Base-by-base conservation (phyloP, 225 moss, liverwort and hornwort species). In the Lunularia cruciata region DNA sequence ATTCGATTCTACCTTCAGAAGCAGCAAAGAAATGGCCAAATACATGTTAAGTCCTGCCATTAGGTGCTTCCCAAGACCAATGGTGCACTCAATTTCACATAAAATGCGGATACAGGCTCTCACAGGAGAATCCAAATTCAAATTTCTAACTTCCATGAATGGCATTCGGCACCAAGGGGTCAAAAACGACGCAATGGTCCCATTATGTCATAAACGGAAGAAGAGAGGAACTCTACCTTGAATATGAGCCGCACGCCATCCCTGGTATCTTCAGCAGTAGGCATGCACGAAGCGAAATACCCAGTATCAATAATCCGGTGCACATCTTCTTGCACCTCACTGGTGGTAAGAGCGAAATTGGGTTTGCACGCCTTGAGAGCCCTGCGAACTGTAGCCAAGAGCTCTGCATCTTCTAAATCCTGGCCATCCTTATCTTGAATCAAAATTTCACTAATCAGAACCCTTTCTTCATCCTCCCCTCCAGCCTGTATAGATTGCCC, bases 261-360 rank as follows among this genome's bases (percentile, higher is more conserved):
- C 48, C 98, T 87, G 25, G 98, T 98, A 66, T 98, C 98, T 76
- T 98, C 98, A 8, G 98, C 98, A 37, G 89, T 91, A 20, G 98
- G 98, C 93, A 98, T 88, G 67, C 98, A 98, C 1, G 93, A 98
- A 57, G 98, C 87, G 23, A 98, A 98, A 54, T 71, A 89, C 0
- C 98, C 98, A 9, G 98, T 98, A 32, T 98, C 88, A 47, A 98
- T 98, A 51, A 98, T 98, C 3, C 93, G 86, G 77, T 98, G 98
- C 23, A 98, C 98, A 72, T 98, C 98, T 60, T 93, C 91, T 76
- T 98, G 98, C 40, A 98, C 98, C 79, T 98, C 98, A 18, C 82
- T 89, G 2, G 93, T 98, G 13, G 98, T 98, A 42, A 98, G 60
- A 12, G 98, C 98, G 51, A 98, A 98, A 80, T 93, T 98, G 8